Evolutionary conservation across 2,329 filamentous ascomycete species (phyloP).

Genomic region (Talaromyces sp.): DNA sequence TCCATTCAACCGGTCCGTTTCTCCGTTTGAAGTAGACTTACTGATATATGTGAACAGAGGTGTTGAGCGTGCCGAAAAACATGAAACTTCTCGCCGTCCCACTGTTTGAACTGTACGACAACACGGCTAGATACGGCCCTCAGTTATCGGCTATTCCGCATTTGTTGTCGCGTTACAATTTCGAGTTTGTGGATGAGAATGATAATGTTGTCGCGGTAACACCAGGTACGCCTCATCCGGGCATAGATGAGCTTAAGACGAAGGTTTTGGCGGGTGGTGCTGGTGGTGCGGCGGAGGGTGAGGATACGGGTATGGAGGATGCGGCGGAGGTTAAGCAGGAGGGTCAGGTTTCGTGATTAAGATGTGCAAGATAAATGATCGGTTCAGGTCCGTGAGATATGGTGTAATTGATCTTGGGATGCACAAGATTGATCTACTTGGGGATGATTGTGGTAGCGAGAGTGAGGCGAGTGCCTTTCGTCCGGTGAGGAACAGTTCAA

Average conservation of each 20-base stretch:
- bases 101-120: slow-evolving; percentile 96
- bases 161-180: slow-evolving; percentile 90
- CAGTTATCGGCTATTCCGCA: slow-evolving; percentile 96
- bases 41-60: slow-evolving; percentile 57
- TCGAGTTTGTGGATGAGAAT: slow-evolving; percentile 93
- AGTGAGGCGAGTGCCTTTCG: not conserved
- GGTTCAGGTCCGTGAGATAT: no score
- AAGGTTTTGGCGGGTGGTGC: slow-evolving; percentile 63
- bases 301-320: slow-evolving; percentile 39
- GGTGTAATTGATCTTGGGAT: not conserved
- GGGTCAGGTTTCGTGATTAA: slow-evolving; percentile 8
- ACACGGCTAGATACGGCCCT: slow-evolving; percentile 89
- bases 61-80: slow-evolving; percentile 95
- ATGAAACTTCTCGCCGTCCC: slow-evolving; percentile 98
- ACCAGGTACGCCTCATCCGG: slow-evolving; percentile 64
- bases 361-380: not conserved
- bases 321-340: slow-evolving; percentile 18
- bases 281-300: slow-evolving; percentile 28
- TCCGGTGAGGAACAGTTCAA: not conserved
- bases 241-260: slow-evolving; percentile 58
- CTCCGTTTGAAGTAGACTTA: not conserved
- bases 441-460: not conserved
- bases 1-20: not conserved
- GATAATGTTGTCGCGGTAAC: slow-evolving; percentile 83
- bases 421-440: not conserved